A percentile compares a stretch with the other conserved stretches of the same genome.
These are phyloP conservation scores for Penicillium sumatraense DNA, from an alignment of 2,329 filamentous ascomycete species.

Conservation along the genomic window DNA sequence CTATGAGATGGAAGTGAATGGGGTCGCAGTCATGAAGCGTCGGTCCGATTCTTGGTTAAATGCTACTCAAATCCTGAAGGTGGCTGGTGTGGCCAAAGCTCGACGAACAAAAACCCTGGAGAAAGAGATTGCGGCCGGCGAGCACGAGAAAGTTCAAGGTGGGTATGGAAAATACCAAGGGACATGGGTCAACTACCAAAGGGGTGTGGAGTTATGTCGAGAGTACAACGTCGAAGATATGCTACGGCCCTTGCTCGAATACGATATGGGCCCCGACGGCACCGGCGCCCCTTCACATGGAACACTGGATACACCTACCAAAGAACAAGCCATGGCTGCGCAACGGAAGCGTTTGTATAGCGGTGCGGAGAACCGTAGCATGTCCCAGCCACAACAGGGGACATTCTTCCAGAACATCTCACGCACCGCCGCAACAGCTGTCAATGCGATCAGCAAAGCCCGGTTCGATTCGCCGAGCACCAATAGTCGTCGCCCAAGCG, in stretches of 20 bases:
- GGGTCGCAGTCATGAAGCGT: constrained; percentile 91
- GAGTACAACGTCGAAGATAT: constrained; percentile 63
- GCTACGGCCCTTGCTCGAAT: constrained; percentile 53
- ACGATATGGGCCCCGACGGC: constrained; percentile 54
- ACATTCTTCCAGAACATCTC: constrained; percentile 99
- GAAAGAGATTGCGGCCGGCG: constrained; percentile 94
- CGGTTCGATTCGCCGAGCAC: constrained; percentile 82
- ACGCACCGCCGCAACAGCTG: constrained; percentile 85
- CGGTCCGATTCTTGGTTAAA: constrained; percentile 96
- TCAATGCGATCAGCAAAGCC: constrained; percentile 96
- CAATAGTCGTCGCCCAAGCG: constrained; percentile 68
- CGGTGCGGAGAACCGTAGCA: constrained; percentile 69
- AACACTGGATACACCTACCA: constrained; percentile 90
- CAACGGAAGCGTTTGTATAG: constrained; percentile 92
- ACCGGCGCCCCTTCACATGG: constrained; percentile 73
- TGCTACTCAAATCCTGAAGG: constrained; percentile 96
- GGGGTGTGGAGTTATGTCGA: constrained; percentile 88
- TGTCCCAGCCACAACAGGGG: constrained; percentile 67
- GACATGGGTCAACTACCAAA: constrained; percentile 95
- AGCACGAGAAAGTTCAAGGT: constrained; percentile 98
- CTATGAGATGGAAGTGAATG: constrained; percentile 98
- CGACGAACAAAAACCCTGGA: constrained; percentile 97
- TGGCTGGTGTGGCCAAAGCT: constrained; percentile 95
- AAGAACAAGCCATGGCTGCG: constrained; percentile 98
- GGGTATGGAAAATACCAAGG: constrained; percentile 99